Evolutionary conservation across 352 stramenopile genomes (phyloP).

Genomic region (Globisporangium ultimum): DNA sequence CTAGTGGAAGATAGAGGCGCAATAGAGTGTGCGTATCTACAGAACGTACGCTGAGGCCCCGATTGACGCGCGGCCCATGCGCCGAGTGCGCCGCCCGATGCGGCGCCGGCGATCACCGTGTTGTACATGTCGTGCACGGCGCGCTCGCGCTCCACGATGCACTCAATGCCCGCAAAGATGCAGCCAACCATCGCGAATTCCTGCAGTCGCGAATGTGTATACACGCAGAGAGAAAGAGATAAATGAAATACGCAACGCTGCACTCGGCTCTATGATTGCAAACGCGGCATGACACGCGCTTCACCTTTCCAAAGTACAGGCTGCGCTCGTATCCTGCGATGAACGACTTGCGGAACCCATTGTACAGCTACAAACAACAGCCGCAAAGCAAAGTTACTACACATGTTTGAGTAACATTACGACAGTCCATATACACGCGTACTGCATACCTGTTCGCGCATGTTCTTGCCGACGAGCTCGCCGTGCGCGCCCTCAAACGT

Average conservation of each 20-base stretch:
- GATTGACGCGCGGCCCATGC: conserved; percentile 66
- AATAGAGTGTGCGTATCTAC: not conserved
- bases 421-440: conserved; percentile 1
- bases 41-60: conserved; percentile 48
- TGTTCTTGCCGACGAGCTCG: conserved; percentile 80
- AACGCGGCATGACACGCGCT: not conserved
- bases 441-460: conserved; percentile 68
- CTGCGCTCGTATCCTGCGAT: conserved; percentile 73
- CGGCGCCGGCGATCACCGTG: conserved; percentile 65
- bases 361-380: conserved; percentile 50
- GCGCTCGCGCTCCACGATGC: conserved; percentile 79
- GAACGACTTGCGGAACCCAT: conserved; percentile 84
- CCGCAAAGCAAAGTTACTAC: not conserved
- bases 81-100: conserved; percentile 62
- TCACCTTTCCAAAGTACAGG: conserved; percentile 84
- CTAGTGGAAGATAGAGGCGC: not conserved
- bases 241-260: not conserved
- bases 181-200: conserved; percentile 81
- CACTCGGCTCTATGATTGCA: not conserved
- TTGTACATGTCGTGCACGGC: conserved; percentile 76
- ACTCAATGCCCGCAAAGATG: conserved; percentile 82
- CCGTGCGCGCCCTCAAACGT: conserved; percentile 86
- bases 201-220: conserved; percentile 23
- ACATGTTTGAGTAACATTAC: not conserved
- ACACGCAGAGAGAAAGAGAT: not conserved